Conservation (phyloP, 116 monocot genomes). For the Cymodocea nodosa region DNA sequence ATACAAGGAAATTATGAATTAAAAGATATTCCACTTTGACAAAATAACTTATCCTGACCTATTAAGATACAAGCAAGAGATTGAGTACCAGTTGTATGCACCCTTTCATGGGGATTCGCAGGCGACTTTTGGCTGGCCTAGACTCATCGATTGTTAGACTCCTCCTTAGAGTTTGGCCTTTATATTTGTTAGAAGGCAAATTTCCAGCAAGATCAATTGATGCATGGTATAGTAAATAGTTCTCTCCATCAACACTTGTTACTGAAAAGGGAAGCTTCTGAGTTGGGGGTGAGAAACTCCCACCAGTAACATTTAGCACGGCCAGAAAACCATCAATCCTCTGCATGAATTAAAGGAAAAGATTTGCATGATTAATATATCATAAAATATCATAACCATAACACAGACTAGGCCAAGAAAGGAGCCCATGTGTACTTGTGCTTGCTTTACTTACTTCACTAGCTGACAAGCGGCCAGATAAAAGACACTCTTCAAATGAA, state of each 20-base stretch:
- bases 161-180: constrained; percentile 47
- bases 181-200: constrained; percentile 29
- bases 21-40: not conserved
- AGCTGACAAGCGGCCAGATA: constrained; percentile 75
- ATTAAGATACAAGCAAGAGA: constrained; percentile 26
- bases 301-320: constrained; percentile 72
- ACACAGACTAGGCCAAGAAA: not conserved
- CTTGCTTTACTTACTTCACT: constrained; percentile 58
- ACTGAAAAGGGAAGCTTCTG: constrained; percentile 90
- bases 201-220: constrained; percentile 73
- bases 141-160: constrained; percentile 65
- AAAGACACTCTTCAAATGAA: constrained; percentile 96
- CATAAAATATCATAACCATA: not conserved
- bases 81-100: constrained; percentile 77
- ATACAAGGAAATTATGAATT: too few relatives aligned
- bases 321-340: constrained; percentile 89
- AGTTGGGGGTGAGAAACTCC: constrained; percentile 55
- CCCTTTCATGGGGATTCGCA: constrained; percentile 81
- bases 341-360: constrained; percentile 32
- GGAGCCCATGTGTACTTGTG: not conserved
- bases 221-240: constrained; percentile 73
- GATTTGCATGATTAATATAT: not conserved
- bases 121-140: constrained; percentile 47
- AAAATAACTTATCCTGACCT: constrained; percentile 8
- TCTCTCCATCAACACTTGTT: constrained; percentile 73